Evolutionary conservation across 441 rosid genomes (phyloP), one percentile per base, ranked within the genome.

Genomic region (Manihot esculenta): DNA sequence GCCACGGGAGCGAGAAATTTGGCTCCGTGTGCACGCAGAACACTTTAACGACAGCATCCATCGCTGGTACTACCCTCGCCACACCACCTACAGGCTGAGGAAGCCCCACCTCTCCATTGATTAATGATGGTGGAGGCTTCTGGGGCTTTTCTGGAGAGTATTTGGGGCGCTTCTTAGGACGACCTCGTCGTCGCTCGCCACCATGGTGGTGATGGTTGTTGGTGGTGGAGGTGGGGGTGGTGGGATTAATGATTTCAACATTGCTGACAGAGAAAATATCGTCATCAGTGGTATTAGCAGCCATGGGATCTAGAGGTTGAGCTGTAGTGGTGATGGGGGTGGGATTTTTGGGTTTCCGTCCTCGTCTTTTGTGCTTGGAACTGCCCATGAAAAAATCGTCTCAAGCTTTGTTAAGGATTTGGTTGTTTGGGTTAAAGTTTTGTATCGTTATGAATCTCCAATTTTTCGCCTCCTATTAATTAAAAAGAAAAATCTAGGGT

Each of bases 11-110:
- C 2, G 99, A 94, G 82, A 87, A 92, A 78, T 94, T 92, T 8
- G 98, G 98, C 75, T 92, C 88, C 12, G 97, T 88, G 41, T 92
- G 99, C 68, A 92, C 99, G 26, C 99, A 94, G 53, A 92, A 89
- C 54, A 94, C 97, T 74, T 89, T 94, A 66, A 94, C 98, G 12
- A 92, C 97, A 12, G 98, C 85, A 38, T 94, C 97, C 99, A 92
- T 94, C 3, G 88, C 88, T n/a, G 92, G 92, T 26, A 82, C 86
- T 67, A 81, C 90, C 74, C 88, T 51, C 11, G 71, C 74, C 26
- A 64, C 78, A 35, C 48, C 53, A 64, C 68, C 82, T 59, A 50
- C 70, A 26, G 65, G 63, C 41, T 17, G 42, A 20, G 24, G 75
- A 13, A 62, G 60, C 38, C 58, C 83, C 26, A 38, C 68, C 1